Evolutionary conservation across 352 stramenopile species (phyloP).

Genomic region (Globisporangium megalacanthum): DNA sequence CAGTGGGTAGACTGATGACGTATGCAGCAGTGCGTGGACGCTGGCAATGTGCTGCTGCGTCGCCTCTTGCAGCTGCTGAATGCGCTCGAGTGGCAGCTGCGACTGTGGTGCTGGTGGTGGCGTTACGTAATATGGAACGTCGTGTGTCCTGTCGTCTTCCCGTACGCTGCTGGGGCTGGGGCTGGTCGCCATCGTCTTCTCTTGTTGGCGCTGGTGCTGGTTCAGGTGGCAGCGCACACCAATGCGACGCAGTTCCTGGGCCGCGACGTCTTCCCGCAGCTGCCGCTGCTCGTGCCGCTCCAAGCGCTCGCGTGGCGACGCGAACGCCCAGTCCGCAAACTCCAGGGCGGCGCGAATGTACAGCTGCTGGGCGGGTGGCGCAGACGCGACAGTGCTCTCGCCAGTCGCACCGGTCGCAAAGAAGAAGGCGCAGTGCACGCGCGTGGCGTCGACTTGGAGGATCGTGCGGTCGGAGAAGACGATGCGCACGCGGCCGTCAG

Average conservation of each 20-base stretch:
- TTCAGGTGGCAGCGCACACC: slow-evolving; percentile 39
- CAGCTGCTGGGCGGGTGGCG: slow-evolving; percentile 24
- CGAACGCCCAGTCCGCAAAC: slow-evolving; percentile 65
- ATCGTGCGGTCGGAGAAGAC: slow-evolving; percentile 73
- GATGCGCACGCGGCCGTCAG: slow-evolving; percentile 54
- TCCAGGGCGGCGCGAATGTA: slow-evolving; percentile 55
- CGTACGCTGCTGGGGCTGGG: neutral
- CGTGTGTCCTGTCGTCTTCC: neutral
- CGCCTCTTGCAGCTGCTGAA: slow-evolving; percentile 38
- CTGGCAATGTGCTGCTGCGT: slow-evolving; percentile 49
- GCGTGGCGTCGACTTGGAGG: slow-evolving; percentile 35
- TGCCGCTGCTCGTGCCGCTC: slow-evolving; percentile 27
- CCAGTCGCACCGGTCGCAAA: slow-evolving; percentile 36
- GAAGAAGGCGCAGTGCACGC: slow-evolving; percentile 41
- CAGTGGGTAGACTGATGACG: neutral
- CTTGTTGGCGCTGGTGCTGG: neutral
- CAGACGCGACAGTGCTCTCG: slow-evolving; percentile 32
- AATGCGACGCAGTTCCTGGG: slow-evolving; percentile 38
- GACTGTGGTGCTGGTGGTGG: neutral
- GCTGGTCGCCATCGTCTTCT: neutral
- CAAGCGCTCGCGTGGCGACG: slow-evolving; percentile 47
- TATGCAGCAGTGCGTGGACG: slow-evolving; percentile 29
- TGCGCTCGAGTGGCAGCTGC: slow-evolving; percentile 11
- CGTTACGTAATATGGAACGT: slow-evolving; percentile 18
- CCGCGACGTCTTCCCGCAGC: slow-evolving; percentile 21